These are phyloP conservation scores for Agaricales sp. DNA, from an alignment of 1,284 basidiomycete genomes.

Conservation along the genomic window DNA sequence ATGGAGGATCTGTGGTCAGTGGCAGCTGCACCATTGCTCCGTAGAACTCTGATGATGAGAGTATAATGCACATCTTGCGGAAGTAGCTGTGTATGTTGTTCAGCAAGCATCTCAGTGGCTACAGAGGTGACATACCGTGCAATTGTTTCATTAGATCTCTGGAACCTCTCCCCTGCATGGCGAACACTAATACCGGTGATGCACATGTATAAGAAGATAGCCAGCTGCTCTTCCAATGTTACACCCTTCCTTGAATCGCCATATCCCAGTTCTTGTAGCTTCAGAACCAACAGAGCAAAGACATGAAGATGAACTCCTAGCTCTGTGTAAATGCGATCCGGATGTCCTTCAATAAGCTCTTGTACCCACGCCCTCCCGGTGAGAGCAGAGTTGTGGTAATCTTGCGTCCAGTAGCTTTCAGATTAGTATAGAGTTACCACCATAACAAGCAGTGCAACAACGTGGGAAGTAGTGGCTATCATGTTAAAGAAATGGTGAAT, in stretches of 20 bases:
- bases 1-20: not conserved
- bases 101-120: not conserved
- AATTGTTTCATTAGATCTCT: not conserved
- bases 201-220: not conserved
- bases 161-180: not conserved
- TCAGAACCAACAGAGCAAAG: not conserved
- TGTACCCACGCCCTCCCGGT: slow-evolving; percentile 14
- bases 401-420: slow-evolving; percentile 3
- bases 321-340: not conserved
- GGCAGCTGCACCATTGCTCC: not conserved
- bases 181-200: not conserved
- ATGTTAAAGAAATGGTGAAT: no score
- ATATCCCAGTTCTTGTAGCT: not conserved
- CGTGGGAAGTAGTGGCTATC: no score
- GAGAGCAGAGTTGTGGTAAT: slow-evolving; percentile 14
- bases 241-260: not conserved
- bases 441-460: no score
- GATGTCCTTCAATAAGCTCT: slow-evolving; percentile 11
- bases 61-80: not conserved
- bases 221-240: not conserved
- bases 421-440: no score
- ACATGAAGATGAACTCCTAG: slow-evolving; percentile 2
- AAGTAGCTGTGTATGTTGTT: not conserved
- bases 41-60: not conserved
- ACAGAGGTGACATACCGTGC: not conserved